Percentiles rank a stretch among this genome's conserved stretches.
These are phyloP conservation scores for Colletotrichum sp. DNA, from an alignment of 2,329 filamentous ascomycete species.

Conservation along the genomic window DNA sequence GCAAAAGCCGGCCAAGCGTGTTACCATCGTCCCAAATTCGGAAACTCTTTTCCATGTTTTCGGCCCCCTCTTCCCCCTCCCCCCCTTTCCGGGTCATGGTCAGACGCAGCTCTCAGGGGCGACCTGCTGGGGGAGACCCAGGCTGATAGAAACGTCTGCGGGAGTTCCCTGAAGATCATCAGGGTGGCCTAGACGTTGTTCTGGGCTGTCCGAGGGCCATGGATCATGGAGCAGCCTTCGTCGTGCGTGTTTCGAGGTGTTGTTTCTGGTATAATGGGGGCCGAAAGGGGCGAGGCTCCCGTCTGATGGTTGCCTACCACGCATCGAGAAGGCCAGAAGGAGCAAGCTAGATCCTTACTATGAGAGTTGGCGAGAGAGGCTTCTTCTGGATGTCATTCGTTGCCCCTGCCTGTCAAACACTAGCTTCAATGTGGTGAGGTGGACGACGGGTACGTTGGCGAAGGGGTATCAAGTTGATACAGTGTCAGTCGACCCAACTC, in stretches of 20 bases:
- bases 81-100: not conserved
- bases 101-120: not conserved
- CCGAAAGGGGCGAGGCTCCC: not conserved
- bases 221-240: not conserved
- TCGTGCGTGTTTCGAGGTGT: not conserved
- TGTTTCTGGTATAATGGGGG: not conserved
- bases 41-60: not conserved
- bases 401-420: not conserved
- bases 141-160: not conserved
- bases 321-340: not conserved
- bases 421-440: not conserved
- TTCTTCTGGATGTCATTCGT: not conserved
- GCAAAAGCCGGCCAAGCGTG: not conserved
- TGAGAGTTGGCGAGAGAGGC: not conserved
- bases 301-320: not conserved
- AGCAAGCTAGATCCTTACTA: not conserved
- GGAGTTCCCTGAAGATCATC: not conserved
- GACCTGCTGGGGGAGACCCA: not conserved
- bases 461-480: not conserved
- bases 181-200: not conserved
- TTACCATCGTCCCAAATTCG: not conserved
- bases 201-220: fast-evolving
- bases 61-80: not conserved
- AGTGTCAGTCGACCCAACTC: not conserved
- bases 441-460: not conserved